Percentiles rank a stretch among this genome's conserved stretches.
These are phyloP conservation scores for Apiosordaria backusii DNA, from an alignment of 495 filamentous ascomycete species.

Conservation along the genomic window DNA sequence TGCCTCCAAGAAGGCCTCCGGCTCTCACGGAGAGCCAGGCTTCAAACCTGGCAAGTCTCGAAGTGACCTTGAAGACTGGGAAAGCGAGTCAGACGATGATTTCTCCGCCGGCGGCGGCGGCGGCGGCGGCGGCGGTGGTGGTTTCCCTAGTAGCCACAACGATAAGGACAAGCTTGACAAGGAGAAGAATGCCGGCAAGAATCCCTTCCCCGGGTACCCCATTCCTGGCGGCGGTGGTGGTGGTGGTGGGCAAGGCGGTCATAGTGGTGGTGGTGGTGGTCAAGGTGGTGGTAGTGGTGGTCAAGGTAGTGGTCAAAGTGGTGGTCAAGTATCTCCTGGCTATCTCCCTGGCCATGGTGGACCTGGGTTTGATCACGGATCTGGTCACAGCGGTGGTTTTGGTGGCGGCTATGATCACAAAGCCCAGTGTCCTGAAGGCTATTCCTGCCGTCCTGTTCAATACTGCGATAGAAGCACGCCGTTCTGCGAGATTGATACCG, in stretches of 20 bases:
- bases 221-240: not conserved
- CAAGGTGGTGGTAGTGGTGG: conserved; percentile 7
- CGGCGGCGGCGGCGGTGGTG: not conserved
- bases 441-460: conserved; percentile 14
- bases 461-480: conserved; percentile 7
- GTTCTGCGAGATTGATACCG: conserved; percentile 15
- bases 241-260: not conserved
- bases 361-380: conserved; percentile 1
- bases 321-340: not conserved
- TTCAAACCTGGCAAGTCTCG: not conserved
- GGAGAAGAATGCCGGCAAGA: conserved; percentile 8
- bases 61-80: not conserved
- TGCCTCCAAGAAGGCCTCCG: not conserved
- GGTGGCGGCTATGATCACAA: not conserved
- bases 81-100: not conserved
- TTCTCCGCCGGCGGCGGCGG: not conserved
- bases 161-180: conserved; percentile 5
- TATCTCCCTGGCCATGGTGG: not conserved
- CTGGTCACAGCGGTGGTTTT: not conserved
- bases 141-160: not conserved
- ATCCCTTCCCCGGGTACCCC: not conserved
- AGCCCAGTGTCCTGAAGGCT: conserved; percentile 14
- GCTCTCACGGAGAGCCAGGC: not conserved
- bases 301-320: conserved; percentile 1
- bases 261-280: conserved; percentile 6